phyloP scores from a whole-genome alignment of 176 grass and related monocot species.

The Olyra latifolia region DNA sequence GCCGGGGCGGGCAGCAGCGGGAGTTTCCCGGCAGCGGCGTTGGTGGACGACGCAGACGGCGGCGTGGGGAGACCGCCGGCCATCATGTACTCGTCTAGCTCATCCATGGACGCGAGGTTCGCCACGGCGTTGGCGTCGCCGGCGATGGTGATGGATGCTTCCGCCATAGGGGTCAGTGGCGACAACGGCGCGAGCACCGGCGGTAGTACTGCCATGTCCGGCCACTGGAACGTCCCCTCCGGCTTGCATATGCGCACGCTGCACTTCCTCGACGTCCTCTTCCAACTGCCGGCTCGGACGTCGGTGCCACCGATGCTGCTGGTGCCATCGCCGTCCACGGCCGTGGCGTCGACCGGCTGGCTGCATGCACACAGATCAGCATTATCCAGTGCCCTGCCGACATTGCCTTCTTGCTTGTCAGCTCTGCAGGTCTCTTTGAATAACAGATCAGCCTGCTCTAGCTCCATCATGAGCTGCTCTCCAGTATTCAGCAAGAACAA shows the following conservation, averaged over 20 bases:
- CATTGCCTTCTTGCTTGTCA: conserved; percentile 17
- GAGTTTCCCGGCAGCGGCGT: conserved; percentile 34
- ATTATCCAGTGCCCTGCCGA: neutral
- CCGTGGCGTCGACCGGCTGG: neutral
- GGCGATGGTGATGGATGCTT: neutral
- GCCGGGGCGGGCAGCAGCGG: conserved; percentile 31
- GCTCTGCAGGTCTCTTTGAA: conserved; percentile 25
- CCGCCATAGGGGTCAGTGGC: neutral
- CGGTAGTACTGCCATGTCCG: conserved; percentile 15
- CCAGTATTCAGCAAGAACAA: conserved; percentile 34
- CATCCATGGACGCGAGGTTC: conserved; percentile 36
- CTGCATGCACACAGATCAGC: neutral
- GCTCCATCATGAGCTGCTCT: conserved; percentile 32
- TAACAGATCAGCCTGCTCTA: conserved; percentile 14
- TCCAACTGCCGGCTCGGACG: neutral
- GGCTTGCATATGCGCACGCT: conserved; percentile 55
- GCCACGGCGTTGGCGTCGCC: conserved; percentile 12
- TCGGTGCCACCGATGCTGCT: neutral
- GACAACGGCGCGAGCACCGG: neutral
- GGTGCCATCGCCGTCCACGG: neutral
- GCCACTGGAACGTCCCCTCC: conserved; percentile 54
- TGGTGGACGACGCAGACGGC: conserved; percentile 52
- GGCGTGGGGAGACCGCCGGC: conserved; percentile 43
- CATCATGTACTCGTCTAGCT: conserved; percentile 43
- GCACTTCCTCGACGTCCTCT: conserved; percentile 38